Percentiles rank a stretch among this genome's conserved stretches.
phyloP scores from a whole-genome alignment of 2,329 filamentous ascomycete species.

The Calonectria multiphialidica region DNA sequence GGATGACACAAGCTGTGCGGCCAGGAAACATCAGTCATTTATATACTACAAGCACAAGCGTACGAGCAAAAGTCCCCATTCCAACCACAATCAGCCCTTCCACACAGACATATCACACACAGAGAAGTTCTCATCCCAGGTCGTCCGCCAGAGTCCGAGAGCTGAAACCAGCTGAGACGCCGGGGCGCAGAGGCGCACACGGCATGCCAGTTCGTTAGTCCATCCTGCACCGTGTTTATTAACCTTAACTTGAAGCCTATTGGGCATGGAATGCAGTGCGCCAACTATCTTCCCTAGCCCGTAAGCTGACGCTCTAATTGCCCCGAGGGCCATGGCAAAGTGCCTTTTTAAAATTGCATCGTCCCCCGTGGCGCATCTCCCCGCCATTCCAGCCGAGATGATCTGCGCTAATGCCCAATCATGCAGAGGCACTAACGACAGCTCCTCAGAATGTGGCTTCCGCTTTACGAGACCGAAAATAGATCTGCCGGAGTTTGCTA shows the following conservation, averaged over 20 bases:
- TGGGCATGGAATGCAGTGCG: background rate
- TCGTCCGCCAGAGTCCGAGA: background rate
- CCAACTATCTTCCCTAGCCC: background rate
- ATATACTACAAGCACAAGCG: background rate
- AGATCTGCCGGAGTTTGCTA: background rate
- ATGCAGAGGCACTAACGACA: background rate
- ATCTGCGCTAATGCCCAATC: background rate
- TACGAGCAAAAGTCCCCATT: background rate
- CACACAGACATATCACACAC: background rate
- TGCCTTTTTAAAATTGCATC: background rate
- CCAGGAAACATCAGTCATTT: background rate
- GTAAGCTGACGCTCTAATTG: conserved; percentile 6
- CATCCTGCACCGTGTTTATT: background rate
- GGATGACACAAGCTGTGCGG: background rate
- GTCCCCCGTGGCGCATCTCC: background rate
- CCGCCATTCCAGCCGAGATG: background rate
- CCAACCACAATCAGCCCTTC: background rate
- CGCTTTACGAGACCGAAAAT: conserved; percentile 10
- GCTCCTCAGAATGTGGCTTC: background rate
- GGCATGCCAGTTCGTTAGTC: background rate
- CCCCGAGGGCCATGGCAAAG: background rate
- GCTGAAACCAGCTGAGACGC: conserved; percentile 7
- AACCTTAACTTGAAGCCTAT: conserved; percentile 9
- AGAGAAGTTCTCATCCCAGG: background rate
- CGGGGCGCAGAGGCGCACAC: background rate